A percentile compares a stretch with the other conserved stretches of the same genome.
Conservation (phyloP, 2,329 filamentous ascomycete species). For the Diaporthe sp. region DNA sequence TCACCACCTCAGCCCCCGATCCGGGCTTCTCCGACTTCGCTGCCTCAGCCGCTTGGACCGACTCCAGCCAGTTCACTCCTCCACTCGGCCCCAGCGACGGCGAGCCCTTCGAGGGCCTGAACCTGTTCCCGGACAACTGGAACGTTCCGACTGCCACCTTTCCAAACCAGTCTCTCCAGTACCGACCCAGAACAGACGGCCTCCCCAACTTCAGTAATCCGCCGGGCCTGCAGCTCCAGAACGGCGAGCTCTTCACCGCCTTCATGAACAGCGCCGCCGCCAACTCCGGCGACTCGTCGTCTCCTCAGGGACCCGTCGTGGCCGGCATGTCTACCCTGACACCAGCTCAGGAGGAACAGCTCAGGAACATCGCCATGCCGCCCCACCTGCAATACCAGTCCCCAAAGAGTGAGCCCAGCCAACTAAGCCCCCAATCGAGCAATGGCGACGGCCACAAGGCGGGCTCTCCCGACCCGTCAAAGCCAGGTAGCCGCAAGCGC, state of each 20-base stretch:
- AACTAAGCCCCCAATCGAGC: slow-evolving; percentile 70
- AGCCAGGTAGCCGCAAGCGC: slow-evolving; percentile 71
- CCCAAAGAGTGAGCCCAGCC: slow-evolving; percentile 70
- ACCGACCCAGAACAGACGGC: slow-evolving; percentile 34
- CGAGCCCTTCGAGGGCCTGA: slow-evolving; percentile 38
- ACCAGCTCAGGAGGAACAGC: slow-evolving; percentile 71
- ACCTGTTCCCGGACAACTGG: slow-evolving; percentile 40
- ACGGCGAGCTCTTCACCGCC: slow-evolving; percentile 31
- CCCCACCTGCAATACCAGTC: slow-evolving; percentile 72
- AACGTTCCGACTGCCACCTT: slow-evolving; percentile 39
- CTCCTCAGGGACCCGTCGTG: slow-evolving; percentile 49
- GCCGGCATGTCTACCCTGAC: slow-evolving; percentile 62
- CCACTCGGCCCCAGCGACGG: slow-evolving; percentile 38
- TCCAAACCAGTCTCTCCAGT: slow-evolving; percentile 38
- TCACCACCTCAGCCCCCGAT: slow-evolving; percentile 37
- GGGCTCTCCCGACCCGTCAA: slow-evolving; percentile 73
- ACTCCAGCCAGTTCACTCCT: slow-evolving; percentile 40
- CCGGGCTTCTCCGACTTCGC: slow-evolving; percentile 36
- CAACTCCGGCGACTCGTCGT: slow-evolving; percentile 48
- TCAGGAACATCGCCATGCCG: slow-evolving; percentile 76
- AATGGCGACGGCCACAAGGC: slow-evolving; percentile 62
- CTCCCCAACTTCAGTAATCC: slow-evolving; percentile 21
- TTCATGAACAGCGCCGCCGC: slow-evolving; percentile 45
- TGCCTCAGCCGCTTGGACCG: slow-evolving; percentile 36
- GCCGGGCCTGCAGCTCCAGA: slow-evolving; percentile 9